phyloP scores from a whole-genome alignment of 2,329 filamentous ascomycete genomes.

The Beauveria sp. region DNA sequence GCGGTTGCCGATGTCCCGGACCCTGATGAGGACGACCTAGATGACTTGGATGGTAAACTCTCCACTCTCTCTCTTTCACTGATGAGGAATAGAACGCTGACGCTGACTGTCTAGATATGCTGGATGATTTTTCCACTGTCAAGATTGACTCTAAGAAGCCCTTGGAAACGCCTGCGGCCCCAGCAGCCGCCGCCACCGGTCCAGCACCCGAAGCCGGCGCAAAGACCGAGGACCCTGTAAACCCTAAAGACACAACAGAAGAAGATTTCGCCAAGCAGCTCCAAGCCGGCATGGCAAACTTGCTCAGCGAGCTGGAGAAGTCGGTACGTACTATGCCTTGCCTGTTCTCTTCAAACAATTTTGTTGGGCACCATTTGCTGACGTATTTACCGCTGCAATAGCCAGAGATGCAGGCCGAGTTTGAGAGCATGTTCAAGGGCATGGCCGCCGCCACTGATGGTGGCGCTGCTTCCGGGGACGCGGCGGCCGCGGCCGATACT shows the following conservation, averaged over 20 bases:
- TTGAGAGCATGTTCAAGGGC: constrained; percentile 70
- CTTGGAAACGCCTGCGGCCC: constrained; percentile 17
- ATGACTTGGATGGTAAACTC: constrained; percentile 78
- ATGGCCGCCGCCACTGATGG: constrained; percentile 46
- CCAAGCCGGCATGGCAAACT: constrained; percentile 81
- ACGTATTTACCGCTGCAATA: constrained; percentile 18
- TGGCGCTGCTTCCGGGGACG: constrained; percentile 29
- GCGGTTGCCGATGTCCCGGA: constrained; percentile 58
- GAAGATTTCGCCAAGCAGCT: constrained; percentile 78
- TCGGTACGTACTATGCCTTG: constrained; percentile 31
- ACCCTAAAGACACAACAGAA: constrained; percentile 47
- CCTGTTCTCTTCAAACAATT: not conserved
- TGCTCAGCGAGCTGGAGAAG: constrained; percentile 64
- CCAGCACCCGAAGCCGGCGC: constrained; percentile 12
- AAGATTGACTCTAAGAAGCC: constrained; percentile 34
- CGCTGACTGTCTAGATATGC: constrained; percentile 59
- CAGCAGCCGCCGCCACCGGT: constrained; percentile 11
- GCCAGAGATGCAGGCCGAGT: constrained; percentile 70
- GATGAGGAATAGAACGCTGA: not conserved
- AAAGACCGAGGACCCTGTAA: constrained; percentile 13
- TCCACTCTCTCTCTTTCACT: not conserved
- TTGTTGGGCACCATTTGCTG: not conserved
- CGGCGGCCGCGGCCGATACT: constrained; percentile 27
- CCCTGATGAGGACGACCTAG: constrained; percentile 84
- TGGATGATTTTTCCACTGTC: constrained; percentile 77